Evolutionary conservation across 306 rosid species (phyloP), one percentile per base, ranked within the genome.

Genomic region (Castanea mollissima): DNA sequence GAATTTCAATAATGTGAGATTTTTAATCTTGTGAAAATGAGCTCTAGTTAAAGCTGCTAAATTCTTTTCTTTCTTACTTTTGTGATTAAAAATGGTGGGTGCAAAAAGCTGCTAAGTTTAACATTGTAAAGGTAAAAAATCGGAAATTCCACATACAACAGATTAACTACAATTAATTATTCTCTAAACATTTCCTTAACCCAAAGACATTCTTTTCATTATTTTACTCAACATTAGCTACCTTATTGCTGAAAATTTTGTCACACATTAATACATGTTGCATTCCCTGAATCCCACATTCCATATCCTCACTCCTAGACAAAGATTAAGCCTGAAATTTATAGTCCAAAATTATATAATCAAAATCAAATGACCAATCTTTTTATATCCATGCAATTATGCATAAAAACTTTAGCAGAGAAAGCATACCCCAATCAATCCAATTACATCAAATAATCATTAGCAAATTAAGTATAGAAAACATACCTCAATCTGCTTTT

Each of bases 401-500:
- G 54, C 16, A 10, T 49, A 49, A 3, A 11, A 49, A 49, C 14
- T 49, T 49, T 49, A 49, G 54, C 16, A 12, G 54, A 49, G 16
- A 49, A 49, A 49, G 54, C 5, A 49, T 49, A 49, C 15, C 54
- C 54, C 54, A 49, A 46, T 46, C 52, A 46, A 49, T 49, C 54
- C 54, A 49, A 49, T 49, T 10, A 8, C 32, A n/a, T 0, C 12
- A 20, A 35, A 14, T 69, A 8, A n/a, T 38, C 44, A 35, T 9
- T 16, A 1, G 11, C n/a, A 13, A 31, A 41, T 16, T 6, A 1
- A 44, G 8, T 1, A 27, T 23, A 76, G 2, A 63, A 71, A 64
- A 14, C 5, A 14, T 79, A 83, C 80, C 86, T 79, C 80, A 12
- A 79, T 8, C 29, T 74, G 80, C n/a, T 71, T 83, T 63, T 69